Base-by-base conservation (phyloP, 331 rosid genomes). In the Malus hybrid region DNA sequence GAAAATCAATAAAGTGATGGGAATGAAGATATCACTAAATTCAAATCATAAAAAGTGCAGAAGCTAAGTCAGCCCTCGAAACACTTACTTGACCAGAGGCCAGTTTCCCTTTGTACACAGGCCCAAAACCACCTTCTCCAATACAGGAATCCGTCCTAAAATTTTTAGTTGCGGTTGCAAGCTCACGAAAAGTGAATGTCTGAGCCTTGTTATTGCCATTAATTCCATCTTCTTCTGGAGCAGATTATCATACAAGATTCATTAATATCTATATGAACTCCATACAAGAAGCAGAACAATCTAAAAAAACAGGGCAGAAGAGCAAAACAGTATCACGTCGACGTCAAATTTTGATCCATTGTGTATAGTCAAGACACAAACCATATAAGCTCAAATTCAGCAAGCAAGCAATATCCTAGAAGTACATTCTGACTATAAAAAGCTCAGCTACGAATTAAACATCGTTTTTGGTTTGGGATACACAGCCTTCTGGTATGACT, bases 71-170 rank as follows among this genome's bases (percentile, higher is more conserved):
- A 18, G 8, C 24, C 33, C 55, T 56, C 5, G 26, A 60, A 26
- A 63, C 20, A 73, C 68, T 24, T 73, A 89, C 93, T 89, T 85
- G 84, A 7, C 73, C 57, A 33, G 46, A 26, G 3, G 56, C 70
- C 71, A 87, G 10, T 57, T 46, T 72, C 55, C 95, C 95, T 78
- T 73, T 87, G 84, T 85, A 87, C 66, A 89, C 95, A 33, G 71
- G 29, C 69, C 95, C 95, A 82, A 89, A 89, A 78, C 92, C 95
- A 57, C 95, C 92, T 83, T 80, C 81, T 20, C 92, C 92, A 34
- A 89, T 72, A 24, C 70, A 77, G 30, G 80, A 68, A 66, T 84
- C 91, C n/a, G 77, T 78, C 75, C 87, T 84, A 26, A 89, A 89
- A 68, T 81, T 84, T 42, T 79, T 86, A 12, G 95, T 89, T 75